Evolutionary conservation across 192 early-diverging fungal genomes (phyloP).

Genomic region (Martensiomyces pterosporus): DNA sequence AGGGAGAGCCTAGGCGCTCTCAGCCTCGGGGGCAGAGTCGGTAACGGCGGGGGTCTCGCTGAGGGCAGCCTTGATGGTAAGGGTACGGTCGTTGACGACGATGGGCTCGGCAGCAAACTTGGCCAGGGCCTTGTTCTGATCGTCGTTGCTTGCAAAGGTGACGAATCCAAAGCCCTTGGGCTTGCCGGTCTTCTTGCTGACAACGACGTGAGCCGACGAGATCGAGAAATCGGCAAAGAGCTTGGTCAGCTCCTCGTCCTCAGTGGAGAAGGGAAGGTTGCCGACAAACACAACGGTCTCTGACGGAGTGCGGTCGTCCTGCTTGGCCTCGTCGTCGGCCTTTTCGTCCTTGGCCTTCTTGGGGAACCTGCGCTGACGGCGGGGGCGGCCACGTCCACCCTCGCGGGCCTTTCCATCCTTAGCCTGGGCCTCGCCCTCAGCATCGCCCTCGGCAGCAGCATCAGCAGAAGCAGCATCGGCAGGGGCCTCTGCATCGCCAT

Average conservation of each 20-base stretch:
- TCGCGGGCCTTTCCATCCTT: slow-evolving; percentile 2
- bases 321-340: neutral
- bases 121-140: slow-evolving; percentile 56
- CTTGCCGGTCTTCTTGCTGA: slow-evolving; percentile 57
- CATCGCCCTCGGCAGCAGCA: neutral
- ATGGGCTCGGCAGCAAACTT: slow-evolving; percentile 20
- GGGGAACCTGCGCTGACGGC: slow-evolving; percentile 52
- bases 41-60: slow-evolving; percentile 29
- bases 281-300: slow-evolving; percentile 71
- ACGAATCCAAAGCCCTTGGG: slow-evolving; percentile 97
- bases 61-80: slow-evolving; percentile 43
- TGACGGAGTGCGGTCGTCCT: slow-evolving; percentile 18
- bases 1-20: slow-evolving; percentile 3
- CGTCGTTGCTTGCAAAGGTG: slow-evolving; percentile 68
- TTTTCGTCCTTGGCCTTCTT: slow-evolving; percentile 31
- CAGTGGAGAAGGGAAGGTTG: slow-evolving; percentile 71
- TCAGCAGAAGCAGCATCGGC: too few species aligned
- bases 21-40: slow-evolving; percentile 2
- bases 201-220: slow-evolving; percentile 70
- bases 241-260: slow-evolving; percentile 63
- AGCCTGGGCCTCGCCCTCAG: slow-evolving; percentile 1
- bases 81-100: slow-evolving; percentile 21
- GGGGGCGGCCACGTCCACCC: slow-evolving; percentile 13
- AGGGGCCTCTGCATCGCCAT: neutral
- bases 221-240: slow-evolving; percentile 74